Evolutionary conservation across 1,139 yeast species (phyloP), one percentile per base, ranked within the genome.

Genomic region (Taiozyma onychis): DNA sequence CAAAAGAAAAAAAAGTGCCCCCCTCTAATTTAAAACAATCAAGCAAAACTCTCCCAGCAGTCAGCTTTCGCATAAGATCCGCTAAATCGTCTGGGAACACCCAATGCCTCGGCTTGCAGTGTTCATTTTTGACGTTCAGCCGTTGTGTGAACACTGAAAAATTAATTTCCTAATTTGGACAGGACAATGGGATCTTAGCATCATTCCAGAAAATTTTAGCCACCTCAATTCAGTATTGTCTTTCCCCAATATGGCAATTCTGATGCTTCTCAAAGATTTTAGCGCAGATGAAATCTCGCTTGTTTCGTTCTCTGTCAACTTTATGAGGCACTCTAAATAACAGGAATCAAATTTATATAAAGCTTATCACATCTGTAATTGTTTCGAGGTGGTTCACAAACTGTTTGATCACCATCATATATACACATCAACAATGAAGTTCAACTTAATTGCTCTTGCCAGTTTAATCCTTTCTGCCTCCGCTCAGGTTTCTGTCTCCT

Each of bases 401-500:
- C 27, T 18, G 18, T 6, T 22, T 21, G 3, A 22, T 9, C 21
- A 21, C 11, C 16, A 39, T 16, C n/a, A 16, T 21, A 32, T 11
- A 30, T 14, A n/a, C 14, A 41, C n/a, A 39, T 4, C 32, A 32
- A 21, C 30, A 21, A 7, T 37, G 24, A 37, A 37, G 24, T 18
- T 37, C 21, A 21, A 6, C 9, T 18, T 37, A 37, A 18, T 18
- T 5, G 35, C 35, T 9, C 14, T 37, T 37, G 24, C 41, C 24
- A 7, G 41, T 37, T 22, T 37, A 18, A 4, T 32, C 32, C n/a
- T 35, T n/a, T 26, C 42, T 4, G 28, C 24, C 16, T 16, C 32
- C 3, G 46, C 46, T 14, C 51, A 48, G 21, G 44, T 26, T 11
- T 39, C 48, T 3, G 41, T 43, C 8, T 50, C 52, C 4, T 50